phyloP scores from a whole-genome alignment of 495 filamentous ascomycete species.

The Penicillium soppii region DNA sequence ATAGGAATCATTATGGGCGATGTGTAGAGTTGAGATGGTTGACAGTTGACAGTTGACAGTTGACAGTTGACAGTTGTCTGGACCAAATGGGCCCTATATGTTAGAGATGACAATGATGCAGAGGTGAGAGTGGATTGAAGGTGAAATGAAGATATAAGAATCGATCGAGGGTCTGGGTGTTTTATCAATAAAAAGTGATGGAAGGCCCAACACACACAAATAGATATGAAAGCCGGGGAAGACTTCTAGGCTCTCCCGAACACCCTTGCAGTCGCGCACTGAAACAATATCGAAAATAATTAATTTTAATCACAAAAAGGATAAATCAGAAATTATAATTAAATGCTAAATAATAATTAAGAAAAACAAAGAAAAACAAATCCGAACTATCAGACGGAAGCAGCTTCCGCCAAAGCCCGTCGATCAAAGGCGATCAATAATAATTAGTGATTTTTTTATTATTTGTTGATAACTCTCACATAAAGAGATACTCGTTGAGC shows the following conservation, averaged over 20 bases:
- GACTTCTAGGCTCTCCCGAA: conserved; percentile 31
- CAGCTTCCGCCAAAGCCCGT: conserved; percentile 16
- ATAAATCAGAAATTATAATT: not conserved
- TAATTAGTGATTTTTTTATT: not conserved
- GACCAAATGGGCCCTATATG: conserved; percentile 3
- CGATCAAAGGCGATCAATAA: conserved; percentile 9
- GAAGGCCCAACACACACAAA: not conserved
- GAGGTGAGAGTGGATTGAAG: no score
- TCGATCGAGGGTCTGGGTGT: conserved; percentile 6
- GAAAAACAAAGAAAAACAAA: conserved; percentile 7
- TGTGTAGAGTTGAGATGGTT: not conserved
- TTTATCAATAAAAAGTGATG: conserved; percentile 23
- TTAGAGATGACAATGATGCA: not conserved
- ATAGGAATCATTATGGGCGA: conserved; percentile 26
- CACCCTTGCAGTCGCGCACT: conserved; percentile 28
- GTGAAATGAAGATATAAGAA: conserved; percentile 1
- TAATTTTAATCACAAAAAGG: conserved; percentile 1
- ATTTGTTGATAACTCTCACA: not conserved
- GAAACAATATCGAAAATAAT: conserved; percentile 16
- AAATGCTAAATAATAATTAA: not conserved
- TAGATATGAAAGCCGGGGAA: conserved; percentile 25
- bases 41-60: not conserved
- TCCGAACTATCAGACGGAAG: conserved; percentile 16
- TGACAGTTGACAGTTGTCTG: not conserved
- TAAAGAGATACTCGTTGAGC: not conserved